These are phyloP conservation scores for Xylaria curta DNA, from an alignment of 495 filamentous ascomycete species.

Conservation along the genomic window DNA sequence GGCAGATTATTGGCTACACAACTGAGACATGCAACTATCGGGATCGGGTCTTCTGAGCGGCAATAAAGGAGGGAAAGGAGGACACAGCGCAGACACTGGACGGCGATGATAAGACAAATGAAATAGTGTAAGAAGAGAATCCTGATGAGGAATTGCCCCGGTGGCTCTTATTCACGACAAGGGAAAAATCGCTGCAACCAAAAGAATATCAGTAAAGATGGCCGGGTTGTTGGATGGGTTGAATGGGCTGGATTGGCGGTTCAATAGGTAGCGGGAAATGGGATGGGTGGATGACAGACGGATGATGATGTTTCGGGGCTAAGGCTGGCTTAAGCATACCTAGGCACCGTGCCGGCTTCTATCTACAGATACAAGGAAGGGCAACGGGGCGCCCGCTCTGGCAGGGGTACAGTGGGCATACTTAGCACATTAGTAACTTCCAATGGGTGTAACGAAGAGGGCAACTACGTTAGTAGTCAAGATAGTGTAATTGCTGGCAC, in stretches of 20 bases:
- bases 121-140: constrained; percentile 8
- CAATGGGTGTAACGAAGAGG: background rate
- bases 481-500: constrained; percentile 4
- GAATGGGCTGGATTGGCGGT: constrained; percentile 27
- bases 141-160: background rate
- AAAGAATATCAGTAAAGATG: constrained; percentile 23
- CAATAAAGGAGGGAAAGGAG: constrained; percentile 21
- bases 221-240: constrained; percentile 7
- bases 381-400: background rate
- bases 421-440: too few relatives aligned
- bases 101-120: constrained; percentile 22
- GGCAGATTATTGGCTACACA: constrained; percentile 26
- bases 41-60: constrained; percentile 12
- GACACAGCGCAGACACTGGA: constrained; percentile 16
- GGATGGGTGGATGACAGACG: constrained; percentile 27
- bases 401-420: background rate
- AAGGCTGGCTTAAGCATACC: constrained; percentile 12
- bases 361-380: background rate
- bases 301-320: constrained; percentile 29
- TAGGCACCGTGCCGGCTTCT: constrained; percentile 17
- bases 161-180: background rate
- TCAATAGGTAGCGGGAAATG: constrained; percentile 20
- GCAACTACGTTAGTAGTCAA: too few relatives aligned
- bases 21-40: constrained; percentile 28
- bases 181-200: constrained; percentile 10